A percentile compares a stretch with the other conserved stretches of the same genome.
phyloP scores from a whole-genome alignment of 2,329 filamentous ascomycete genomes.

The Penicillium nordicum region DNA sequence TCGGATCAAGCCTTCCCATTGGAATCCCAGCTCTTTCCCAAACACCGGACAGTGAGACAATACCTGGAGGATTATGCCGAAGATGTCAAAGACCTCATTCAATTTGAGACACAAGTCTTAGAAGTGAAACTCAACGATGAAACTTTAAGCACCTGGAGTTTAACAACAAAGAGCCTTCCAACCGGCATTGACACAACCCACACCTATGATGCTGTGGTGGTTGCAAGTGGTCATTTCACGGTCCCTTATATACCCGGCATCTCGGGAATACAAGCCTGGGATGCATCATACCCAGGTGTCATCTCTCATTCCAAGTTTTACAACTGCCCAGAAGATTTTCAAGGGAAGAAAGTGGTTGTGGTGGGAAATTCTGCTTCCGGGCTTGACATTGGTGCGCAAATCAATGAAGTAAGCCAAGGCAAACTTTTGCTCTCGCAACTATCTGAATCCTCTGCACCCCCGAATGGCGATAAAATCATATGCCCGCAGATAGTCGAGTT shows the following conservation, averaged over 20 bases:
- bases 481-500: constrained; percentile 54
- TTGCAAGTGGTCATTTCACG: constrained; percentile 72
- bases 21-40: constrained; percentile 69
- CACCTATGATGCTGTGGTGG: constrained; percentile 69
- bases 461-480: constrained; percentile 54
- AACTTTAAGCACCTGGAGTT: constrained; percentile 54
- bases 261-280: constrained; percentile 58
- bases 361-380: constrained; percentile 84
- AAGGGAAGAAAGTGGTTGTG: constrained; percentile 70
- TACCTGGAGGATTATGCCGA: constrained; percentile 72
- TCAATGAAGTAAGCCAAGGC: constrained; percentile 57
- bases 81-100: constrained; percentile 64
- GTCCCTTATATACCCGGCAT: constrained; percentile 65
- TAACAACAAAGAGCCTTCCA: constrained; percentile 54
- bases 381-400: constrained; percentile 76
- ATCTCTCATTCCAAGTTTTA: constrained; percentile 80
- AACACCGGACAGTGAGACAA: constrained; percentile 63
- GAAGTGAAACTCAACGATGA: constrained; percentile 49
- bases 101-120: constrained; percentile 68
- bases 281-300: constrained; percentile 55
- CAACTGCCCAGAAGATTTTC: constrained; percentile 61
- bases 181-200: constrained; percentile 42
- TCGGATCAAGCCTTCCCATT: constrained; percentile 65
- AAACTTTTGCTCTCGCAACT: constrained; percentile 64
- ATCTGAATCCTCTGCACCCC: constrained; percentile 46